Base-by-base conservation (phyloP, 2,329 filamentous ascomycete genomes). In the Colletotrichum filicis region DNA sequence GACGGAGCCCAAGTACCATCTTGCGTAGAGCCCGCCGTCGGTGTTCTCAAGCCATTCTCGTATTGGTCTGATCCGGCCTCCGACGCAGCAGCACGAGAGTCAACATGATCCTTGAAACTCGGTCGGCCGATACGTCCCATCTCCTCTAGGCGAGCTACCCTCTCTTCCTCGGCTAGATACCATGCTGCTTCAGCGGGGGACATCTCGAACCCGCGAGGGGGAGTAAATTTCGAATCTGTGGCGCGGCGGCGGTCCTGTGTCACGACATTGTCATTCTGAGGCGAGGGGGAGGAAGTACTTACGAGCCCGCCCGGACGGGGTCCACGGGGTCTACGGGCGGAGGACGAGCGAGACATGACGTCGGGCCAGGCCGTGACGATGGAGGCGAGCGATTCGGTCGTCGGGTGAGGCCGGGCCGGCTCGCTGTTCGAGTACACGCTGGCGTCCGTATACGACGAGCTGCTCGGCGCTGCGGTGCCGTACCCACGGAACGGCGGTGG, bases 241-340 rank as follows among this genome's bases (percentile, higher is more conserved):
- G 63, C 24, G 32, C 42, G 42, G 42, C 42, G 42, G 42, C 35
- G 19, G 19, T 73, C 60, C 59, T 71, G 71, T 53, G 68, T 73
- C 60, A 73, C 35, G 55, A 61, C 35, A 42, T 35, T 62, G 66
- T 73, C 42, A 73, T 57, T 56, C 56, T 14, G 55, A 56, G 32
- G 60, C 12, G 35, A 26, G 61, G 55, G 19, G 42, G 49, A 35
- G 55, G 60, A 67, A 5, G 22, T n/a, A 73, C 71, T 73, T 46
- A 73, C 70, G 22, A 57, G 30, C 53, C 60, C 66, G 60, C 52
- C 62, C 14, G 28, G 42, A 28, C 32, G 49, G 5, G n/a, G 30
- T n/a, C 42, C 42, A 28, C 46, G 49, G 5, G n/a, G 30, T 28
- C 42, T 28, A n/a, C 46, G 46, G 28, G 19, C 30, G 61, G 14